Evolutionary conservation across 2,329 filamentous ascomycete genomes (phyloP).

Genomic region (Apiospora saccharicola): DNA sequence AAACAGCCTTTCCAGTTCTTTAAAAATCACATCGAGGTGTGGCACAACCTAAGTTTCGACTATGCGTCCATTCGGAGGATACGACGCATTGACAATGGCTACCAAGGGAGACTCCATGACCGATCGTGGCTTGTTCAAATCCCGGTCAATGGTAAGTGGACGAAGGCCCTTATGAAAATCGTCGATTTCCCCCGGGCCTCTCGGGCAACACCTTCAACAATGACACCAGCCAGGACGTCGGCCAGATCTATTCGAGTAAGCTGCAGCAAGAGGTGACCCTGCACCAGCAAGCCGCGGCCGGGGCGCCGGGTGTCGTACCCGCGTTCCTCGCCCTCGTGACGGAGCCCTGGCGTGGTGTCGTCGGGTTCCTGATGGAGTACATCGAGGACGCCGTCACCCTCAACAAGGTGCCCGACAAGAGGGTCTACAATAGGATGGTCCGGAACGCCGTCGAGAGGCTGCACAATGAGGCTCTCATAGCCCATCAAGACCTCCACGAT

Average conservation of each 20-base stretch:
- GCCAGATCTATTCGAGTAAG: too few species aligned
- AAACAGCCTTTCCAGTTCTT: not conserved
- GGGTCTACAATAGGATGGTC: not conserved
- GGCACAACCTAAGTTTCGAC: not conserved
- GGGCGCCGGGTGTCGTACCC: not conserved
- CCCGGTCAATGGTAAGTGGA: too few species aligned
- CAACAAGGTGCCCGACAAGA: not conserved
- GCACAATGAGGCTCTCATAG: not conserved
- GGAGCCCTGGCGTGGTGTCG: not conserved
- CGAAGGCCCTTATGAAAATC: not conserved
- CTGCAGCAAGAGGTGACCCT: not conserved
- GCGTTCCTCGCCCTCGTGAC: not conserved
- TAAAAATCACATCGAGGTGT: not conserved
- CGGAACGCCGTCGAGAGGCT: not conserved
- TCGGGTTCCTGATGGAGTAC: not conserved
- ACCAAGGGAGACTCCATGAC: not conserved
- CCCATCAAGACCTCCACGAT: not conserved
- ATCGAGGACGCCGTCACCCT: not conserved
- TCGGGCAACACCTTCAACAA: not conserved
- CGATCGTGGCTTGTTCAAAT: not conserved
- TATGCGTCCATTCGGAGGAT: not conserved
- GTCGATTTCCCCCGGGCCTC: not conserved
- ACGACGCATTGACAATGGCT: too few species aligned
- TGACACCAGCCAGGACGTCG: not conserved
- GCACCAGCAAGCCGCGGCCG: not conserved